Conservation (phyloP, 2,329 filamentous ascomycete genomes). For the Plenodomus tracheiphilus region DNA sequence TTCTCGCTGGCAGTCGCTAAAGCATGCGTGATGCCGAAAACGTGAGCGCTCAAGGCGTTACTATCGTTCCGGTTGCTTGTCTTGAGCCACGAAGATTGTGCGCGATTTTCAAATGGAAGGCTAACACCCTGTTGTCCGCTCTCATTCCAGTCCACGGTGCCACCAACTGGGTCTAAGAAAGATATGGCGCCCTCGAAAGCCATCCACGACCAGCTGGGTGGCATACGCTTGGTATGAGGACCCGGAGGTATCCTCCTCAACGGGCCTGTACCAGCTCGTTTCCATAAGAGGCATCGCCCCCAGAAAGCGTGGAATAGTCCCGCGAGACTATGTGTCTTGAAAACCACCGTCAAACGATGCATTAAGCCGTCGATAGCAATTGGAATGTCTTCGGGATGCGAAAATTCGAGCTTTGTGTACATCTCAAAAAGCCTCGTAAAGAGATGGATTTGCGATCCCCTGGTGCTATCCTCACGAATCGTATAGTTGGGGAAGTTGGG, state of each 20-base stretch:
- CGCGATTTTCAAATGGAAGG: too few species aligned
- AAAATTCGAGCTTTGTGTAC: constrained; percentile 33
- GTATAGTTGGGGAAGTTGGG: constrained; percentile 17
- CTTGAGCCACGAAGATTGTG: too few species aligned
- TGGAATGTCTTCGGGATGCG: neutral
- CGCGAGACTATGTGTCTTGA: constrained; percentile 14
- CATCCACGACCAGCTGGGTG: constrained; percentile 17
- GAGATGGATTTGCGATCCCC: constrained; percentile 1
- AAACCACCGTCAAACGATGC: constrained; percentile 21
- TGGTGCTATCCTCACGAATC: neutral
- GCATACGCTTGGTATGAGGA: neutral
- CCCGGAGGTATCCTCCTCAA: neutral
- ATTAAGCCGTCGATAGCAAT: constrained; percentile 9
- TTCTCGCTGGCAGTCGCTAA: too few species aligned
- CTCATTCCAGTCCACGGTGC: neutral
- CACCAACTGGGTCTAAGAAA: constrained; percentile 3
- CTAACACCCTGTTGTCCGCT: too few species aligned
- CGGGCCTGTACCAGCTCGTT: constrained; percentile 9
- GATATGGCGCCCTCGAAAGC: constrained; percentile 14
- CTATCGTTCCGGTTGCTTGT: too few species aligned
- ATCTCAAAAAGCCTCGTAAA: constrained; percentile 4
- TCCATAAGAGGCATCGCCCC: constrained; percentile 32
- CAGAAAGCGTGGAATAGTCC: constrained; percentile 33
- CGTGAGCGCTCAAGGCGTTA: too few species aligned
- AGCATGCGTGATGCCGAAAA: too few species aligned